These are phyloP conservation scores for Globisporangium acanthophoron DNA, from an alignment of 352 stramenopile genomes.

Conservation along the genomic window DNA sequence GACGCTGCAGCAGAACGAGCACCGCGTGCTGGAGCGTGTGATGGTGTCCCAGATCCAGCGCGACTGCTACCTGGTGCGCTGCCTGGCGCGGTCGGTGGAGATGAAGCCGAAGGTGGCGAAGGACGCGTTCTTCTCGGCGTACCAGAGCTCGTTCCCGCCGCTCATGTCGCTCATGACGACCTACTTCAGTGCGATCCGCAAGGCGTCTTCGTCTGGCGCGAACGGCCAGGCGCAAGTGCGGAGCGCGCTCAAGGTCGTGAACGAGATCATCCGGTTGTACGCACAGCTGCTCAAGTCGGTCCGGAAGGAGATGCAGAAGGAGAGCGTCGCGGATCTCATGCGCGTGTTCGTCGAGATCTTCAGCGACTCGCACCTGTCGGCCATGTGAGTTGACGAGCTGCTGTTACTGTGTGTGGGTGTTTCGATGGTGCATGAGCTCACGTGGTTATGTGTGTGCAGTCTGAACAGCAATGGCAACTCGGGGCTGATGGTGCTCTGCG, in stretches of 20 bases:
- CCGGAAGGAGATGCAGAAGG: constrained; percentile 79
- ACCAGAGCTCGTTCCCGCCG: constrained; percentile 49
- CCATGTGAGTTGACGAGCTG: constrained; percentile 31
- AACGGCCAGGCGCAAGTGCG: constrained; percentile 39
- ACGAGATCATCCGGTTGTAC: constrained; percentile 74
- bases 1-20: constrained; percentile 65
- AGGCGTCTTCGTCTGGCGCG: constrained; percentile 22
- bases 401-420: not conserved
- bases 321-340: constrained; percentile 65
- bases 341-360: constrained; percentile 78
- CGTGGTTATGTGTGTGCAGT: constrained; percentile 21
- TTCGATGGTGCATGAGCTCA: not conserved
- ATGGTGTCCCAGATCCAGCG: constrained; percentile 67
- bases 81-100: constrained; percentile 58
- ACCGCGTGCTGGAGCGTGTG: constrained; percentile 52
- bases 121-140: constrained; percentile 61
- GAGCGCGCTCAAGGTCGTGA: constrained; percentile 67
- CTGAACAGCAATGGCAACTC: constrained; percentile 55
- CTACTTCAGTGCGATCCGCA: constrained; percentile 63
- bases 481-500: constrained; percentile 66
- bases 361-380: constrained; percentile 58
- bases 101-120: constrained; percentile 76
- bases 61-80: constrained; percentile 66
- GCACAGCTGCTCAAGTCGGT: constrained; percentile 75
- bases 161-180: constrained; percentile 60